A percentile compares a stretch with the other conserved stretches of the same genome.
phyloP scores from a whole-genome alignment of 2,329 filamentous ascomycete species.

The Colletotrichum ledebouriae region DNA sequence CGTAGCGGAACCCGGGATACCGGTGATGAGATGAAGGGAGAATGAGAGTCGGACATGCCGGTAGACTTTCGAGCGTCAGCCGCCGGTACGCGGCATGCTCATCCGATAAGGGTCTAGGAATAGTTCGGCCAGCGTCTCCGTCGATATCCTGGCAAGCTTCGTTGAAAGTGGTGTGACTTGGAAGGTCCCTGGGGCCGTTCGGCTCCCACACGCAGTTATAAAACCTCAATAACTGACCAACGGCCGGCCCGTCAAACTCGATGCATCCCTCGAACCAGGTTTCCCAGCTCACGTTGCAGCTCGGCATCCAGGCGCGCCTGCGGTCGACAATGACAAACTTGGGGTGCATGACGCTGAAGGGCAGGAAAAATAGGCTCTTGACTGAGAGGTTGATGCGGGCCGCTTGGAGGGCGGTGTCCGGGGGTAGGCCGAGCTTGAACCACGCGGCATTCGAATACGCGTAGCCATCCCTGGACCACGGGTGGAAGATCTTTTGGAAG shows the following conservation, averaged over 20 bases:
- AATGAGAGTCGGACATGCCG: conserved; percentile 68
- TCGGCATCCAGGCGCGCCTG: conserved; percentile 75
- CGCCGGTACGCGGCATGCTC: conserved; percentile 32
- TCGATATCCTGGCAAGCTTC: conserved; percentile 5
- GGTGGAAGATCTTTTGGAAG: conserved; percentile 81
- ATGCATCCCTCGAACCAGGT: conserved; percentile 87
- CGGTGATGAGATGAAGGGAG: conserved; percentile 81
- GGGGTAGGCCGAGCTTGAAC: conserved; percentile 75
- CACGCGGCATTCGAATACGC: conserved; percentile 72
- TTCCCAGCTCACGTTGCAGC: conserved; percentile 90
- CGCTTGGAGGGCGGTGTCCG: conserved; percentile 62
- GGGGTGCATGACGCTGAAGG: conserved; percentile 89
- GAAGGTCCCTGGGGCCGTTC: conserved; percentile 8
- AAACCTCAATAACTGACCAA: conserved; percentile 74
- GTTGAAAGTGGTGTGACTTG: conserved; percentile 10
- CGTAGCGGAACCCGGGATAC: conserved; percentile 73
- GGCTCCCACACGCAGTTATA: conserved; percentile 76
- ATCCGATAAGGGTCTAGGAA: conserved; percentile 10
- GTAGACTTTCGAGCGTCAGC: conserved; percentile 37
- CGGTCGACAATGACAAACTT: conserved; percentile 85
- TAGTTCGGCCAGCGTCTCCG: conserved; percentile 8
- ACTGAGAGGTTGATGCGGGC: conserved; percentile 76
- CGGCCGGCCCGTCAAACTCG: conserved; percentile 72
- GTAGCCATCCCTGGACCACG: conserved; percentile 72
- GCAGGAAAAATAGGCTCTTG: conserved; percentile 84